Evolutionary conservation across 2,329 filamentous ascomycete genomes (phyloP), one percentile per base, ranked within the genome.

Genomic region (Apiospora rasikravindrae): DNA sequence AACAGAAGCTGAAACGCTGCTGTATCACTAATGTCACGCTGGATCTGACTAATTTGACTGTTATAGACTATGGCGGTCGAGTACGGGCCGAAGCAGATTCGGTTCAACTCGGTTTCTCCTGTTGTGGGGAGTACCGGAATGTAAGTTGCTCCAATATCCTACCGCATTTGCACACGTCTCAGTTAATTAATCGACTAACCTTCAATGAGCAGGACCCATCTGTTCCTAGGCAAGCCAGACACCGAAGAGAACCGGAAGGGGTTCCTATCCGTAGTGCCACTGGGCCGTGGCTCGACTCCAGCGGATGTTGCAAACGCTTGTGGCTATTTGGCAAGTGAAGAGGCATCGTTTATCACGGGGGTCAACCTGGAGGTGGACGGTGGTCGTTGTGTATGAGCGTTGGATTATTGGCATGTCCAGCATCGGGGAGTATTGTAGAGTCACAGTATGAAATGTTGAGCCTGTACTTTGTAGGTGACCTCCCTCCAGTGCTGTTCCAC

Each of bases 61-160:
- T 70, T 67, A 44, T 68, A 80, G 80, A 78, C 81, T 1, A 81
- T 95, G 75, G 93, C 92, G 0, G 90, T 92, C 1, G 93, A 95
- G 80, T 95, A 92, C 76, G 93, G 90, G 0, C 87, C 89, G 0
- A 88, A 93, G 71, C 87, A 93, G 75, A 93, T 95, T 74, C 88
- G 92, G 0, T 91, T 95, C 77, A 94, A 94, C 74, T 87, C 89
- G 1, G 89, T 95, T 19, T 93, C 90, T 67, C 92, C 92, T 0
- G 86, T 94, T 0, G 84, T 94, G 0, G 91, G 89, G 1, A 89
- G 86, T 22, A 94, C 92, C 0, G 90, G 89, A 2, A 85, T 94
- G 84, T 82, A 57, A 78, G 81, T 79, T 2, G 19, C 53, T 37
- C 22, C 49, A 11, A 26, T 33, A 16, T 16, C 8, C 53, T 10